Conservation (phyloP, 2,329 filamentous ascomycete genomes). For the Pseudogymnoascus sp. region DNA sequence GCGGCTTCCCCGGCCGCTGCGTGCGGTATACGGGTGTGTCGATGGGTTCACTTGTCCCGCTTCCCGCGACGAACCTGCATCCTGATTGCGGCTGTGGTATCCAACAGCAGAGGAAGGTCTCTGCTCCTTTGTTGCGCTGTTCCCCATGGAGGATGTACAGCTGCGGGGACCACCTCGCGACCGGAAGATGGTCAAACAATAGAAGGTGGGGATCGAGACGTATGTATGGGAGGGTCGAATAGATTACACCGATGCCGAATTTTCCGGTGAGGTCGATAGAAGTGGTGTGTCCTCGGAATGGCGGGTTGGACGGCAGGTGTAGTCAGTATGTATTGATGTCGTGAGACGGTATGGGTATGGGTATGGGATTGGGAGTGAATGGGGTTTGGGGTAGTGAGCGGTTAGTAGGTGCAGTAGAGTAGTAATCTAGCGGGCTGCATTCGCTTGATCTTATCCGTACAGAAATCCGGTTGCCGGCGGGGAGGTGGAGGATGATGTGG, state of each 20-base stretch:
- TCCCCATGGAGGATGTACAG: conserved; percentile 10
- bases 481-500: not conserved
- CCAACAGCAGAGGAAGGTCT: not conserved
- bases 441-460: conserved; percentile 5
- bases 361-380: not conserved
- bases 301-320: not conserved
- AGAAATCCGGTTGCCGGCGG: not conserved
- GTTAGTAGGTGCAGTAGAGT: not conserved
- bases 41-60: conserved; percentile 15
- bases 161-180: conserved; percentile 6
- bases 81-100: not conserved
- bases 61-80: conserved; percentile 17
- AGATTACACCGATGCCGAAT: conserved; percentile 2
- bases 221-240: not conserved
- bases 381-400: not conserved
- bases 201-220: not conserved
- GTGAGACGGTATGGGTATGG: conserved; percentile 1
- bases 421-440: not conserved
- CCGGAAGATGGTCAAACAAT: conserved; percentile 5
- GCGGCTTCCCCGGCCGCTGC: conserved; percentile 23
- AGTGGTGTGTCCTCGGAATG: not conserved
- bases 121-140: conserved; percentile 11
- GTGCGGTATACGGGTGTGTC: conserved; percentile 18
- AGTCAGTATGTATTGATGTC: not conserved
- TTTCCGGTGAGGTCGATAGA: not conserved